phyloP scores from a whole-genome alignment of 139 green algal species.

The Chlamydomonas sp. region DNA sequence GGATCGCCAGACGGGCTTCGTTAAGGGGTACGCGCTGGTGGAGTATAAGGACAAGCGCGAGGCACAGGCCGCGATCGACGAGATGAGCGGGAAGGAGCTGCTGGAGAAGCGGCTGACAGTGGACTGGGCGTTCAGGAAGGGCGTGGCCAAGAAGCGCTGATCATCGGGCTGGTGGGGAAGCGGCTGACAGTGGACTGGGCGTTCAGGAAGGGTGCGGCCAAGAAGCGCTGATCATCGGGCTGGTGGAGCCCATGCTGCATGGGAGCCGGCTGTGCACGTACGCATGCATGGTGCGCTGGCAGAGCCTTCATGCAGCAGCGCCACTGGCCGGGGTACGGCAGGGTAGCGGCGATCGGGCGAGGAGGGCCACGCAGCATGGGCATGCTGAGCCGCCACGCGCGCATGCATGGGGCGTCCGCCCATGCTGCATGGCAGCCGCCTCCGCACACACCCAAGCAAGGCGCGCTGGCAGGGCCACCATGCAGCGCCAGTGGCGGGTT shows the following conservation, averaged over 20 bases:
- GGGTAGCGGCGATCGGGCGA: too few species aligned
- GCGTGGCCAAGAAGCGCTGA: neutral
- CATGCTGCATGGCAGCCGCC: too few species aligned
- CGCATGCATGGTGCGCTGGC: too few species aligned
- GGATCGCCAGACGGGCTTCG: conserved; percentile 87
- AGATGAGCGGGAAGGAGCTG: conserved; percentile 75
- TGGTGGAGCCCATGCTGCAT: conserved; percentile 56
- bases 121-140: conserved; percentile 22
- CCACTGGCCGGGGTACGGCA: too few species aligned
- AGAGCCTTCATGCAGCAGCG: too few species aligned
- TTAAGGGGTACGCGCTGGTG: conserved; percentile 91
- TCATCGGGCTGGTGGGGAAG: conserved; percentile 57
- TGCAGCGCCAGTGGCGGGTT: too few species aligned
- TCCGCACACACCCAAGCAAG: too few species aligned
- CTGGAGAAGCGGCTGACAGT: conserved; percentile 46
- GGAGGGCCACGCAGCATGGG: too few species aligned
- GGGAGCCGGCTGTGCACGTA: conserved; percentile 2
- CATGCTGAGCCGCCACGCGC: too few species aligned
- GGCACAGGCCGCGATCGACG: conserved; percentile 77
- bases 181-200: conserved; percentile 2
- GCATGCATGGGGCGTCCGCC: too few species aligned
- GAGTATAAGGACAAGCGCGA: conserved; percentile 84
- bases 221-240: conserved; percentile 7
- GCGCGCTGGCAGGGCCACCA: too few species aligned
- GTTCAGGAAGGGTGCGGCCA: conserved; percentile 1